Conservation (phyloP, 139 green algal genomes). For the Marvania coccoides region DNA sequence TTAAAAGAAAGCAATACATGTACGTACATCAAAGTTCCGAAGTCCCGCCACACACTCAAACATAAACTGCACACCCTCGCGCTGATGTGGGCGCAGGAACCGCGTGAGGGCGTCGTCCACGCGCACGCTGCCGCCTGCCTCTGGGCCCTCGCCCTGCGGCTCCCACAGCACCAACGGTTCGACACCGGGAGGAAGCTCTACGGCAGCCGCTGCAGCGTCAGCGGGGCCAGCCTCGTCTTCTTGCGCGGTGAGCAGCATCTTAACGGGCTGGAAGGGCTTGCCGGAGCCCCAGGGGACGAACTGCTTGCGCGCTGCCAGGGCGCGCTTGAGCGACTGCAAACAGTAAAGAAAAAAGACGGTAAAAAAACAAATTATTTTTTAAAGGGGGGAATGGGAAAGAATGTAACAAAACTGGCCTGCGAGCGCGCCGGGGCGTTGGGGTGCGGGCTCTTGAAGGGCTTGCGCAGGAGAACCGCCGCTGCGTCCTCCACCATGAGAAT, state of each 20-base stretch:
- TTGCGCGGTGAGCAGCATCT: constrained; percentile 3
- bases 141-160: constrained; percentile 12
- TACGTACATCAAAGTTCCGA: constrained; percentile 33
- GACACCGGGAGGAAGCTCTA: constrained; percentile 39
- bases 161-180: constrained; percentile 81
- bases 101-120: constrained; percentile 84
- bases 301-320: constrained; percentile 44
- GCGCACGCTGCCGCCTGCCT: constrained; percentile 23
- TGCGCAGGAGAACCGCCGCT: constrained; percentile 41
- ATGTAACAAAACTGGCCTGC: constrained; percentile 10
- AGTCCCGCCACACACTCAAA: constrained; percentile 96
- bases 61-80: constrained; percentile 97
- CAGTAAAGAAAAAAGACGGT: no score
- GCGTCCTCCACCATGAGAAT: constrained; percentile 47
- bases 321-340: constrained; percentile 50
- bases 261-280: constrained; percentile 33
- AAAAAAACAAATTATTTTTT: no score
- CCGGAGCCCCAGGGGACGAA: constrained; percentile 78
- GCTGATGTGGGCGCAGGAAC: constrained; percentile 87
- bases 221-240: background rate
- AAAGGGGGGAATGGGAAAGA: background rate
- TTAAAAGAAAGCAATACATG: no score
- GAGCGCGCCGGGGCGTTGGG: constrained; percentile 41
- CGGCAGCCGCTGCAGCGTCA: background rate
- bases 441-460: constrained; percentile 57